These are phyloP conservation scores for Corchorus capsularis DNA, from an alignment of 345 rosid species.

Conservation along the genomic window DNA sequence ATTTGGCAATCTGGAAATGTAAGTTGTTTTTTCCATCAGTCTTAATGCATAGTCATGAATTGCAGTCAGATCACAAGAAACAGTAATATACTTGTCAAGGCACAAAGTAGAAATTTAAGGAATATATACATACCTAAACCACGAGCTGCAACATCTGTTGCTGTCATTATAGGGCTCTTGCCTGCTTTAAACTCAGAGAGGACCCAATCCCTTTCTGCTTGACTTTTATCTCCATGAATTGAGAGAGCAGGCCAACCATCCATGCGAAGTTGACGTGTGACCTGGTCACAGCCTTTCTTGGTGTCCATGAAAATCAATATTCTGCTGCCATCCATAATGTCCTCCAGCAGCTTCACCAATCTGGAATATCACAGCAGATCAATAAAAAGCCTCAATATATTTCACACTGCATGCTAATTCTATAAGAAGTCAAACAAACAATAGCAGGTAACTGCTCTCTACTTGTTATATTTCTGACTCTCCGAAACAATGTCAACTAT, in stretches of 20 bases:
- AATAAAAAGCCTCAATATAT: neutral
- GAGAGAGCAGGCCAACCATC: constrained; percentile 99
- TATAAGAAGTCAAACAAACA: neutral
- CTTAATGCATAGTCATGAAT: neutral
- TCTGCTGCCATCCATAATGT: constrained; percentile 99
- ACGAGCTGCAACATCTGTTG: constrained; percentile 99
- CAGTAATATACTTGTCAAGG: neutral
- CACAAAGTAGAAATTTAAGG: constrained; percentile 6
- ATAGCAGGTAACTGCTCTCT: constrained; percentile 21
- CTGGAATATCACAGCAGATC: constrained; percentile 38
- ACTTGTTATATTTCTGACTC: constrained; percentile 96
- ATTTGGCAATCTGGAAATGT: neutral
- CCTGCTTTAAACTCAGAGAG: constrained; percentile 98
- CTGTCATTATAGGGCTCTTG: constrained; percentile 98
- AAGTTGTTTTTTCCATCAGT: neutral
- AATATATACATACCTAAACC: constrained; percentile 70
- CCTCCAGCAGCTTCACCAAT: constrained; percentile 93
- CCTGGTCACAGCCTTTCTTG: constrained; percentile 96
- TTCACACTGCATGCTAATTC: constrained; percentile 6
- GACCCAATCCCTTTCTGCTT: constrained; percentile 99
- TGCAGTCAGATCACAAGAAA: neutral
- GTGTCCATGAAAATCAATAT: constrained; percentile 96
- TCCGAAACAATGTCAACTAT: constrained; percentile 89
- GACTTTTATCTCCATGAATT: constrained; percentile 99
- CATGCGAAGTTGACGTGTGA: constrained; percentile 98